Conservation (phyloP, 2,329 filamentous ascomycete species). For the Coniochaeta sp. region DNA sequence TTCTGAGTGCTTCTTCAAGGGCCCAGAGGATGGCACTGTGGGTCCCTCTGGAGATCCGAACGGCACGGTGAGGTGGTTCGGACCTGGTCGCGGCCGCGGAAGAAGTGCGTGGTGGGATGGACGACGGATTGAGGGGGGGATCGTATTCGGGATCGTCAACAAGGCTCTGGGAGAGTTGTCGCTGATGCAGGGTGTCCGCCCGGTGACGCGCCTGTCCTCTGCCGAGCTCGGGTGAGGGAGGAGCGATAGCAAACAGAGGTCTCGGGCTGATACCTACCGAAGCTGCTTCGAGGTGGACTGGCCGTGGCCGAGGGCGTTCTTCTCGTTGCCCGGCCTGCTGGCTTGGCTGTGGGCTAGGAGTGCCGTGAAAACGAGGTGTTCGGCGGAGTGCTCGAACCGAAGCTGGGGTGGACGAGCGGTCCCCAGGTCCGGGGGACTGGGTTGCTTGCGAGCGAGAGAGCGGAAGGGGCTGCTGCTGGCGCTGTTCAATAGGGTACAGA, state of each 20-base stretch:
- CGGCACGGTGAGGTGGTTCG: constrained; percentile 34
- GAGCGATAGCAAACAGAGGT: constrained; percentile 26
- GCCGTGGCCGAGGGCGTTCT: constrained; percentile 12
- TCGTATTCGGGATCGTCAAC: constrained; percentile 34
- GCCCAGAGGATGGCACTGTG: constrained; percentile 88
- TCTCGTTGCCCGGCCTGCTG: constrained; percentile 7
- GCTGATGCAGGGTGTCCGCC: constrained; percentile 15
- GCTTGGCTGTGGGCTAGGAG: constrained; percentile 30
- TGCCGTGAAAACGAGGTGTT: constrained; percentile 42
- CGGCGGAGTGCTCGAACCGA: constrained; percentile 42
- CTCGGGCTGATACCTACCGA: constrained; percentile 40
- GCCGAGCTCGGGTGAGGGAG: constrained; percentile 7
- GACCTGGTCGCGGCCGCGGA: constrained; percentile 24
- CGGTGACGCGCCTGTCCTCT: constrained; percentile 7
- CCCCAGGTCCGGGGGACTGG: constrained; percentile 16
- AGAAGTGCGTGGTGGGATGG: constrained; percentile 18
- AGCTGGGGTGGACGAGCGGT: constrained; percentile 36
- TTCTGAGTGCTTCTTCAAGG: constrained; percentile 81
- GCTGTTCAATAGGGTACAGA: constrained; percentile 27
- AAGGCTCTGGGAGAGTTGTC: constrained; percentile 40
- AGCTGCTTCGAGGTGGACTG: constrained; percentile 38
- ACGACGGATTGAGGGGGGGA: constrained; percentile 24
- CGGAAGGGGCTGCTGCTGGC: constrained; percentile 30
- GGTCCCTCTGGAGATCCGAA: constrained; percentile 73
- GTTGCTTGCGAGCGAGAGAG: constrained; percentile 26